Evolutionary conservation across 805 yeast genomes (phyloP).

Genomic region (Brettanomyces nanus): DNA sequence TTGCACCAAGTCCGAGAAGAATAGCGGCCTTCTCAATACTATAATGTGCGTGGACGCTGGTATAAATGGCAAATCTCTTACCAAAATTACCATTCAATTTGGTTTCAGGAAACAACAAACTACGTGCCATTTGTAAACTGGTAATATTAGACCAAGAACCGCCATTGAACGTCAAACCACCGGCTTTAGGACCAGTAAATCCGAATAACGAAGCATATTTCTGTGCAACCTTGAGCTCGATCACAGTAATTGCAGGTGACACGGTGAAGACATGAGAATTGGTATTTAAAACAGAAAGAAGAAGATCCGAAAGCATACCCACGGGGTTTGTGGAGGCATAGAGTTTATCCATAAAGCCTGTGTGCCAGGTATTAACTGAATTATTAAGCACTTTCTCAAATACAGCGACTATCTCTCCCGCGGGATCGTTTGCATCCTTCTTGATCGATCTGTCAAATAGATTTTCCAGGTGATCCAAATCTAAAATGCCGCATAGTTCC

Average conservation of each 20-base stretch:
- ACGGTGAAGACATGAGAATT: constrained; percentile 83
- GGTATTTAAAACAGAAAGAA: constrained; percentile 65
- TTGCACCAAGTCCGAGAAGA: constrained; percentile 61
- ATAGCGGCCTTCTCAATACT: constrained; percentile 79
- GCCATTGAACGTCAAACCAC: constrained; percentile 81
- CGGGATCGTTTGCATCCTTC: constrained; percentile 7
- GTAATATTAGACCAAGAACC: constrained; percentile 85
- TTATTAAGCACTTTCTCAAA: constrained; percentile 52
- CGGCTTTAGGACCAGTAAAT: constrained; percentile 45
- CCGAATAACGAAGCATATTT: constrained; percentile 66
- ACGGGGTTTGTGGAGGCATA: constrained; percentile 84
- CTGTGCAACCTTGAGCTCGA: constrained; percentile 60
- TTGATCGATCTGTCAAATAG: constrained; percentile 16
- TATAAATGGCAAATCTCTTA: constrained; percentile 57
- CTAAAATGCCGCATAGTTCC: constrained; percentile 30
- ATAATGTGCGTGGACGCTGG: constrained; percentile 70
- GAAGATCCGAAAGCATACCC: constrained; percentile 66
- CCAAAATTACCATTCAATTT: constrained; percentile 48
- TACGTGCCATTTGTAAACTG: constrained; percentile 68
- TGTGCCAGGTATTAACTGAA: constrained; percentile 81
- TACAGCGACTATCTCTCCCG: constrained; percentile 36
- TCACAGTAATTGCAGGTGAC: constrained; percentile 68
- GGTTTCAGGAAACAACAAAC: constrained; percentile 59
- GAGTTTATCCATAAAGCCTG: constrained; percentile 76
- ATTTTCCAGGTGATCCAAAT: constrained; percentile 25